Percentiles rank a stretch among this genome's conserved stretches.
These are phyloP conservation scores for Psophocarpus tetragonolobus DNA, from an alignment of 306 rosid species.

Conservation along the genomic window DNA sequence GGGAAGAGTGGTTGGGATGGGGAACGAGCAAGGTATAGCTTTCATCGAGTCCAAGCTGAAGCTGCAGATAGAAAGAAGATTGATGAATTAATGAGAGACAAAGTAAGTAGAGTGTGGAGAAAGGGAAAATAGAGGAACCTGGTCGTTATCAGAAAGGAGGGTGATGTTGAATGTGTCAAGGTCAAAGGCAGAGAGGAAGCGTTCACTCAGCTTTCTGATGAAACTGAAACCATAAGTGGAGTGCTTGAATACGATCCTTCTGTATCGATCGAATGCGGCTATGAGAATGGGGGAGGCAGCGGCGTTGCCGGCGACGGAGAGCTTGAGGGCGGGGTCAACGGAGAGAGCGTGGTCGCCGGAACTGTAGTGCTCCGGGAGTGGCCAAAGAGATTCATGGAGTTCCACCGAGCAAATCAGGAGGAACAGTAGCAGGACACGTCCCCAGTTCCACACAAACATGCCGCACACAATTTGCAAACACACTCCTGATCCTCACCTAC, in stretches of 20 bases:
- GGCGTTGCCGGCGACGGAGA: constrained; percentile 47
- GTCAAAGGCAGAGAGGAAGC: constrained; percentile 34
- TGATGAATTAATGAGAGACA: too few relatives aligned
- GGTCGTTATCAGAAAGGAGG: constrained; percentile 57
- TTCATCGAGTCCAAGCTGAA: constrained; percentile 93
- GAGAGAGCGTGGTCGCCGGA: constrained; percentile 62
- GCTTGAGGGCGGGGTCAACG: constrained; percentile 73
- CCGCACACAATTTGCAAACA: too few relatives aligned
- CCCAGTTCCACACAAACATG: too few relatives aligned
- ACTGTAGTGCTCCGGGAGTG: constrained; percentile 67
- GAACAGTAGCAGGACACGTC: too few relatives aligned
- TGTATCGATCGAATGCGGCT: constrained; percentile 77
- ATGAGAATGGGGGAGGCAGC: constrained; percentile 50
- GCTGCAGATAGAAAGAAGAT: constrained; percentile 55
- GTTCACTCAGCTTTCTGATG: constrained; percentile 45
- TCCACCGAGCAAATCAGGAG: too few relatives aligned
- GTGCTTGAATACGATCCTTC: constrained; percentile 66
- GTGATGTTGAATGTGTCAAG: constrained; percentile 52
- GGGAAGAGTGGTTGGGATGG: constrained; percentile 52
- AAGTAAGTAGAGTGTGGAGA: too few relatives aligned
- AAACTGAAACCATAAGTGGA: constrained; percentile 19
- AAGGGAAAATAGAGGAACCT: constrained; percentile 37
- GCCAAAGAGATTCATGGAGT: too few relatives aligned
- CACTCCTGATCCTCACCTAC: too few relatives aligned
- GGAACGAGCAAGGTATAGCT: constrained; percentile 71